Evolutionary conservation across 2,329 filamentous ascomycete genomes (phyloP).

Genomic region (Colletotrichum melonis): DNA sequence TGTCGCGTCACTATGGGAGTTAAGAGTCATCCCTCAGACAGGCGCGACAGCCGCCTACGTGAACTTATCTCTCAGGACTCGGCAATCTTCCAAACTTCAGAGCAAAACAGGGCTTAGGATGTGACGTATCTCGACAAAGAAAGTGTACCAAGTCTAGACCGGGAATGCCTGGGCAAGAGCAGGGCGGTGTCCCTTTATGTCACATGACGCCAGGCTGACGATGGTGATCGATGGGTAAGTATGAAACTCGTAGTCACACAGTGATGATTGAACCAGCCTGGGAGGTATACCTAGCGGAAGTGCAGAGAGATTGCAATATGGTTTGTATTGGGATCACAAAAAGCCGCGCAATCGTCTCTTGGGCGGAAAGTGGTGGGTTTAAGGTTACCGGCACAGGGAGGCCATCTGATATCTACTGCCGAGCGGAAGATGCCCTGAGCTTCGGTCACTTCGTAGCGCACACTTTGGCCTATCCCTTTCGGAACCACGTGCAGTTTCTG

Average conservation of each 20-base stretch:
- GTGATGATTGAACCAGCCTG: not conserved
- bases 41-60: conserved; percentile 4
- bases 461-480: not conserved
- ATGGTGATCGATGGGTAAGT: not conserved
- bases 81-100: not conserved
- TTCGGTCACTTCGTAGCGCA: not conserved
- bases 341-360: not conserved
- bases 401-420: not conserved
- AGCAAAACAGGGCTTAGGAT: not conserved
- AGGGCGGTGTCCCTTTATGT: not conserved
- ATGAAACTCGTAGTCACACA: not conserved
- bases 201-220: not conserved
- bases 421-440: not conserved
- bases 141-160: not conserved
- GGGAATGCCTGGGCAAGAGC: not conserved
- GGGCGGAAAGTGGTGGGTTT: not conserved
- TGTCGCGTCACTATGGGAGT: not conserved
- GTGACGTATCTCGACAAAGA: not conserved
- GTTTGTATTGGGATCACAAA: not conserved
- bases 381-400: not conserved
- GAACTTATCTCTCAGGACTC: not conserved
- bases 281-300: too few relatives aligned
- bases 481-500: not conserved
- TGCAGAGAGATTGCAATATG: not conserved
- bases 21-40: not conserved